Base-by-base conservation (phyloP, 192 early-diverging fungal genomes). In the Dissophora globulifera region DNA sequence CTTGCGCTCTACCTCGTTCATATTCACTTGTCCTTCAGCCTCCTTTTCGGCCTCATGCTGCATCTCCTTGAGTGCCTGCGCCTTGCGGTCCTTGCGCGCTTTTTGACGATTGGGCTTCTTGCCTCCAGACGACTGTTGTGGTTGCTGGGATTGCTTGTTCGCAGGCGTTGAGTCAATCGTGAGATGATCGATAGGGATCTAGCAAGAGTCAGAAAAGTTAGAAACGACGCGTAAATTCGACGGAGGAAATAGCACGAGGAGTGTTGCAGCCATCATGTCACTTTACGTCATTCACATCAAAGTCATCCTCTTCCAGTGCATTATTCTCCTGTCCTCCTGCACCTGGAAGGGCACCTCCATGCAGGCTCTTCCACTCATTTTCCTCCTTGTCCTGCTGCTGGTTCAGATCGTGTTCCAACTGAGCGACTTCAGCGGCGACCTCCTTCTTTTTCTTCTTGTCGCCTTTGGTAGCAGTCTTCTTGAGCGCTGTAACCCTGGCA, bases 401-500 rank as follows among this genome's bases (percentile, higher is more conserved):
- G 19, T 71, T 79, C 46, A 91, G 80, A 50, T 86, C 82, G 15
- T 52, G 59, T 69, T 96, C 94, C 57, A 96, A 62, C 4, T 67
- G 70, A 7, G 87, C 88, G 42, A 93, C 89, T 31, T 93, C 85
- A 6, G 80, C 80, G 1, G 79, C 50, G 8, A 95, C 63, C 45
- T 85, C 89, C 65, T 96, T 91, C 83, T 96, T 98, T 71, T 94
- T 96, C 79, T 90, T 86, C 84, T 97, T 97, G 82, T 94, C 88
- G 43, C 89, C 90, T 42, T 92, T 89, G 38, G 86, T 83, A 26
- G 88, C 90, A 0, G 90, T 76, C 79, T 92, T 94, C 58, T 93
- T 94, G n/a, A 97, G 78, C 1, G 78, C 83, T 0, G 88, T 93
- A 20, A 92, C 82, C 35, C 79, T 87, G 12, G 84, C 88, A 12